Evolutionary conservation across 2,329 filamentous ascomycete species (phyloP).

Genomic region (Cytospora leucostoma): DNA sequence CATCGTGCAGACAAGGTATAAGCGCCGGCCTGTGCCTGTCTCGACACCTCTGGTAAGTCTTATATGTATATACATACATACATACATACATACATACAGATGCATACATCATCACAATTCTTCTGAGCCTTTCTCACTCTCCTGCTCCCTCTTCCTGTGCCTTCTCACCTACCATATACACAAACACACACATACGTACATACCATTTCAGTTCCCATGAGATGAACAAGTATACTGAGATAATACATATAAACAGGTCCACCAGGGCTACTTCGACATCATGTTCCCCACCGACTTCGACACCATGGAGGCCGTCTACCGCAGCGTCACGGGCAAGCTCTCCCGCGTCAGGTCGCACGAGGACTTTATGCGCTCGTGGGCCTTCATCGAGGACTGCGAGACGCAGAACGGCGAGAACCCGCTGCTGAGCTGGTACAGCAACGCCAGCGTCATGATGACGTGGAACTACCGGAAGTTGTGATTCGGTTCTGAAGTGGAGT

Average conservation of each 20-base stretch:
- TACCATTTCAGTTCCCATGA: too few species aligned
- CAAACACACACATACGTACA: too few species aligned
- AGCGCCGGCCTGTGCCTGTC: slow-evolving; percentile 84
- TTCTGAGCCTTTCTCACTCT: too few species aligned
- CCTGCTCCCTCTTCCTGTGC: too few species aligned
- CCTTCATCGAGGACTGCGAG: slow-evolving; percentile 84
- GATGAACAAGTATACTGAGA: neutral
- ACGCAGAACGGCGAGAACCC: slow-evolving; percentile 93
- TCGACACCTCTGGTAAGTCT: slow-evolving; percentile 76
- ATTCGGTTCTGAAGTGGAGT: neutral
- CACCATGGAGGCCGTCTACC: slow-evolving; percentile 88
- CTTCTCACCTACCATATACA: too few species aligned
- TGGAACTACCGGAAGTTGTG: slow-evolving; percentile 27
- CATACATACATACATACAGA: too few species aligned
- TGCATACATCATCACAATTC: too few species aligned
- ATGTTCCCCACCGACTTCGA: slow-evolving; percentile 96
- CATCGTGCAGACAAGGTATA: slow-evolving; percentile 93
- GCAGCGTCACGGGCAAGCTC: slow-evolving; percentile 87
- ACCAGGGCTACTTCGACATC: slow-evolving; percentile 98
- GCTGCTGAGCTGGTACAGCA: slow-evolving; percentile 89
- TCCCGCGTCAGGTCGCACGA: slow-evolving; percentile 84
- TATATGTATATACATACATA: neutral
- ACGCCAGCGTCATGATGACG: slow-evolving; percentile 89
- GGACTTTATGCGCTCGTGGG: slow-evolving; percentile 88
- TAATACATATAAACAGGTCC: slow-evolving; percentile 64